Conservation (phyloP, 75 land plant genomes). For the Sequoia sempervirens region DNA sequence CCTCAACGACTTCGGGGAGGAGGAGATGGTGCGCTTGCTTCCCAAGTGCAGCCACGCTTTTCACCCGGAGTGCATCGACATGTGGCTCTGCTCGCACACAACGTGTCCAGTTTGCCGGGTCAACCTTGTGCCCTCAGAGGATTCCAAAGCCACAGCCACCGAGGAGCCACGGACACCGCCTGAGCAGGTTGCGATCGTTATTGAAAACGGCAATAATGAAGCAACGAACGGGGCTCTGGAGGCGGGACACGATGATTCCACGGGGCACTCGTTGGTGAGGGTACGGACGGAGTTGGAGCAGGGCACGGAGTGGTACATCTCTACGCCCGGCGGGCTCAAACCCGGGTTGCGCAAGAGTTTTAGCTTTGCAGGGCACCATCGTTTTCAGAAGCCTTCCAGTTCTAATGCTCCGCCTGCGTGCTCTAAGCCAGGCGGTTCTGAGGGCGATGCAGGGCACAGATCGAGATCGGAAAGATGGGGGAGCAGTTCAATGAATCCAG, state of each 20-base stretch:
- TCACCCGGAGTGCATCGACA: no score
- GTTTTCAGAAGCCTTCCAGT: no score
- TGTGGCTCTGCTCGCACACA: constrained; percentile 9
- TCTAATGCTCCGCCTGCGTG: no score
- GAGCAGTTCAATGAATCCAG: neutral
- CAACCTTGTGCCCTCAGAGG: neutral
- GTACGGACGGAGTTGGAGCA: neutral
- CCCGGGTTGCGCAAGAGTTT: neutral
- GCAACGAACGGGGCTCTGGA: no score
- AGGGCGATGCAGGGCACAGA: neutral
- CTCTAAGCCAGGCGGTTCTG: no score
- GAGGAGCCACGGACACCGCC: neutral
- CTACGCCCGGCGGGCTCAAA: neutral
- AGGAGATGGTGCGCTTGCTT: constrained; percentile 10
- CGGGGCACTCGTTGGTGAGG: constrained; percentile 1
- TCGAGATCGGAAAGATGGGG: no score
- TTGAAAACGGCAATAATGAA: no score
- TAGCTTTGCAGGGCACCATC: neutral
- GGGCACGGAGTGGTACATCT: constrained; percentile 3
- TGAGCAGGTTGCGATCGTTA: neutral
- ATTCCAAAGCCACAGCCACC: neutral
- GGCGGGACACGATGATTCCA: neutral
- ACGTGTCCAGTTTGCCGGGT: constrained; percentile 37
- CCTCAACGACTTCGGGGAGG: constrained; percentile 21
- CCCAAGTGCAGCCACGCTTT: no score